Base-by-base conservation (phyloP, 768 basidiomycete species). In the Xerocomus brunneocitrinus region DNA sequence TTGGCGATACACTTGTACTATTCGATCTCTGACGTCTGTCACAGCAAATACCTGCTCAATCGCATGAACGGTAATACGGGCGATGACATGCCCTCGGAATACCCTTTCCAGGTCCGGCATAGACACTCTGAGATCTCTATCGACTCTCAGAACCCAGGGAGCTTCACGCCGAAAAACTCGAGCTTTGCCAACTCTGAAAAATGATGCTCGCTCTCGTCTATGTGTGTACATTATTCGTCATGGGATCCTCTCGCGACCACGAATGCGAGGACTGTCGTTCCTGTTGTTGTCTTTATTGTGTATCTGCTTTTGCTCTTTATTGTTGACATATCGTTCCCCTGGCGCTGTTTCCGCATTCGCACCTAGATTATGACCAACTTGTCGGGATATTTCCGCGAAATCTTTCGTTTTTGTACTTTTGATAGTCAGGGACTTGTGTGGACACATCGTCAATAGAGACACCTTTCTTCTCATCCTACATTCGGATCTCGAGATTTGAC, bases 101-200 rank as follows among this genome's bases (percentile, higher is more conserved):
- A 63, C 45, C 53, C 59, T 27, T 68, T 72, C 49, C 55, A 67
- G 25, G 63, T 72, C 6, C 65, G 68, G 14, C 65, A 73, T 8
- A 58, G 61, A 53, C 64, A 62, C 43, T 72, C 71, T 3, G 61
- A 60, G 16, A 59, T 65, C 44, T 72, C 71, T 1, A 58, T 71
- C 36, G 72, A 69, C 36, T 69, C 71, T 1, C 63, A 62, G 25
- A 68, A 67, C 13, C 65, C 58, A 35, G 67, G 55, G 38, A 44
- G 34, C 8, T 56, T 59, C 42, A 66, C 66, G 30, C 63, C 61
- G 5, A 63, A 61, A 35, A 60, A 58, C 36, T 64, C 60, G 35
- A 67, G 56, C 36, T 69, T 70, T 47, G 52, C 44, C 0, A 54
- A 65, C 47, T 66, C 66, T 14, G 67, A 68, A 47, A 68, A 70